Base-by-base conservation (phyloP, 306 rosid species). In the Cucurbita moschata region DNA sequence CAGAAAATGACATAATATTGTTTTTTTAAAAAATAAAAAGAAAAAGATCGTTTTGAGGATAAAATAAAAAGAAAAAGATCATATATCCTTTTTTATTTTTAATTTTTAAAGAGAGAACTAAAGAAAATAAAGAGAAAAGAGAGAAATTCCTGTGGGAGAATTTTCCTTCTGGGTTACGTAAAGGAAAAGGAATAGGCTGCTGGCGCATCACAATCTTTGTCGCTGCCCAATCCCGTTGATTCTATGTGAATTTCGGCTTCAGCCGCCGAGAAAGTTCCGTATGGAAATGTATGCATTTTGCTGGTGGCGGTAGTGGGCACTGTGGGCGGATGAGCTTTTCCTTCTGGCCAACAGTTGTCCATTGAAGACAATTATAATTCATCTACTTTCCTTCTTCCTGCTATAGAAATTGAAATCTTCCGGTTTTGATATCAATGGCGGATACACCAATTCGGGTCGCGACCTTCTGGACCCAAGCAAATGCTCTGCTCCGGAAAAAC, bases 391-490 rank as follows among this genome's bases (percentile, higher is more conserved):
- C 60, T 55, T 53, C 16, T 53, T 55, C 23, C 8, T 18, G 4
- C 58, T 54, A 6, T 7, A 54, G 58, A 16, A n/a, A 54, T 23
- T 59, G 97, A 93, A 72, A 90, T 88, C 79, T 96, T 88, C 76
- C 86, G 89, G 84, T 46, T 67, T 9, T 5, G 19, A 12, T 67
- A 67, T 21, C 40, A 47, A 86, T 86, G 89, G 83, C 83, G 78
- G 73, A 83, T 73, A n/a, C 76, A 5, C 64, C 85, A 13, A 74
- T 16, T 21, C 83, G 80, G 11, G 82, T 80, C 4, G 82, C 98
- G 0, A 87, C 85, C 69, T 93, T 89, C 87, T 85, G 89, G 88
- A 89, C 92, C 68, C 98, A 89, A 73, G 98, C 94, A n/a, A 82
- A 93, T 80, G 94, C 97, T 23, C 83, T 93, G 14, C 92, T 93